A percentile compares a stretch with the other conserved stretches of the same genome.
These are phyloP conservation scores for Elaphomyces granulatus DNA, from an alignment of 495 filamentous ascomycete genomes.

Conservation along the genomic window DNA sequence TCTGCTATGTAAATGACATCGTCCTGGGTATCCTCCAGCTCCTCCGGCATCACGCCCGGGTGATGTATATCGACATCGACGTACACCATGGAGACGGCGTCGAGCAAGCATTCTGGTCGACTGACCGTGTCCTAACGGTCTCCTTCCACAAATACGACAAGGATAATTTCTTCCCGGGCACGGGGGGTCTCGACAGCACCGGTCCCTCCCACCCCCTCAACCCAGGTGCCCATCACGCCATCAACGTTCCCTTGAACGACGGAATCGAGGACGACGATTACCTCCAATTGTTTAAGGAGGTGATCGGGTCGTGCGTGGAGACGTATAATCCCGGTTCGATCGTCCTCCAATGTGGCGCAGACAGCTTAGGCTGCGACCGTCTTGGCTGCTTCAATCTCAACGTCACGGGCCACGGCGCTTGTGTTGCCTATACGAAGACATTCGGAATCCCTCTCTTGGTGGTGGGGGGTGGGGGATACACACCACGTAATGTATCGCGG, in stretches of 20 bases:
- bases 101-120: slow-evolving; percentile 93
- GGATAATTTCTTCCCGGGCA: slow-evolving; percentile 61
- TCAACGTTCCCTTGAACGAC: slow-evolving; percentile 55
- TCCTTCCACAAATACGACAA: slow-evolving; percentile 95
- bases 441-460: slow-evolving; percentile 68
- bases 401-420: slow-evolving; percentile 81
- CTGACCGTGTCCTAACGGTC: slow-evolving; percentile 88
- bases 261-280: slow-evolving; percentile 93
- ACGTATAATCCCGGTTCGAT: slow-evolving; percentile 74
- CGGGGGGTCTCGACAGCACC: slow-evolving; percentile 42
- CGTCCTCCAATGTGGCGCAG: slow-evolving; percentile 91
- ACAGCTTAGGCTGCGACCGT: slow-evolving; percentile 85
- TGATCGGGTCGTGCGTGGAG: slow-evolving; percentile 60
- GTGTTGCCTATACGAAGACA: slow-evolving; percentile 73
- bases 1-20: slow-evolving; percentile 98
- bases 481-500: slow-evolving; percentile 90
- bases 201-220: slow-evolving; percentile 46
- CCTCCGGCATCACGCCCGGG: slow-evolving; percentile 71
- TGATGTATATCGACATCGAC: slow-evolving; percentile 97
- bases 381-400: slow-evolving; percentile 95
- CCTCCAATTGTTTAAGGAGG: slow-evolving; percentile 62
- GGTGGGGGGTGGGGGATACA: slow-evolving; percentile 92
- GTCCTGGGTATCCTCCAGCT: slow-evolving; percentile 89
- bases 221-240: slow-evolving; percentile 46
- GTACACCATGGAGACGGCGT: slow-evolving; percentile 97